A percentile compares a stretch with the other conserved stretches of the same genome.
phyloP scores from a whole-genome alignment of 148 eudicot species.

The Spergularia marina region DNA sequence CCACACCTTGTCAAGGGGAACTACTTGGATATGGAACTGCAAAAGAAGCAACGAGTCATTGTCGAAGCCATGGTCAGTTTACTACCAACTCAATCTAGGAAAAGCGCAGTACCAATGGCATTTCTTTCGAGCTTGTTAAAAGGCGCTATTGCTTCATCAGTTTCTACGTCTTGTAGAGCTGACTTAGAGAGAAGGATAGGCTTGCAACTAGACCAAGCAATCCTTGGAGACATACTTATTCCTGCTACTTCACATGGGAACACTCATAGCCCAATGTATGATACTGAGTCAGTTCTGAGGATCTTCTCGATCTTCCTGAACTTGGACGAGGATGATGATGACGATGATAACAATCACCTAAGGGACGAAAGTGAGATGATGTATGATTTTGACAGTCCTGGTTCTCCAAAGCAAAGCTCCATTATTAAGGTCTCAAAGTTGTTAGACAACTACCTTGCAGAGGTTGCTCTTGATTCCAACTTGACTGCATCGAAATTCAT shows the following conservation, averaged over 20 bases:
- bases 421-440: constrained; percentile 81
- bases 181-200: constrained; percentile 92
- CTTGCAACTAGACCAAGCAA: constrained; percentile 86
- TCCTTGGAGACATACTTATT: constrained; percentile 86
- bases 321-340: constrained; percentile 81
- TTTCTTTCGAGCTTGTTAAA: constrained; percentile 85
- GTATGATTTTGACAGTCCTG: constrained; percentile 78
- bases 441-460: constrained; percentile 82
- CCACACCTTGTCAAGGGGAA: constrained; percentile 49
- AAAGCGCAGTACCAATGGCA: constrained; percentile 83
- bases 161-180: constrained; percentile 68
- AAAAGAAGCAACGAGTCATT: constrained; percentile 67
- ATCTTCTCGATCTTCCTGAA: constrained; percentile 88
- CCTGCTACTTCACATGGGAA: constrained; percentile 67
- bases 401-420: constrained; percentile 90
- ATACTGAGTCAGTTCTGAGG: constrained; percentile 66
- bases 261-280: constrained; percentile 63
- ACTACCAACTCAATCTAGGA: constrained; percentile 64
- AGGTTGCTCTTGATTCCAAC: constrained; percentile 78
- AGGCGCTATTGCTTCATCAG: constrained; percentile 55
- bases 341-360: constrained; percentile 38
- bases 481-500: constrained; percentile 73
- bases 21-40: constrained; percentile 49
- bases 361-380: constrained; percentile 71
- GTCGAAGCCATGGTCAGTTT: constrained; percentile 43